A percentile compares a stretch with the other conserved stretches of the same genome.
phyloP scores from a whole-genome alignment of 169 alveolate genomes.

The Plasmodium coatneyi region DNA sequence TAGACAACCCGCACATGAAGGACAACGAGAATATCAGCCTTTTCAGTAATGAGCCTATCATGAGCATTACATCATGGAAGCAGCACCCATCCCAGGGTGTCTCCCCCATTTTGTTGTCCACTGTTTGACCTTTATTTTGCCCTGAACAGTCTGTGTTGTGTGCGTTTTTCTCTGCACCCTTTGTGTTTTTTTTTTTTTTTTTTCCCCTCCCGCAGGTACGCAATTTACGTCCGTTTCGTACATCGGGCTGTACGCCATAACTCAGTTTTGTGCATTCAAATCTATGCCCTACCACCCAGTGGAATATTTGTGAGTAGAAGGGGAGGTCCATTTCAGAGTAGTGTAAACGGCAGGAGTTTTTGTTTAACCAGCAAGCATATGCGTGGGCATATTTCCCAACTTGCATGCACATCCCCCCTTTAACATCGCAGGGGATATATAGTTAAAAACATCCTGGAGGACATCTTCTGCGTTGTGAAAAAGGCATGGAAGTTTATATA shows the following conservation, averaged over 20 bases:
- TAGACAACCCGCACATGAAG: conserved; percentile 38
- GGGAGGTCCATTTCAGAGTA: not conserved
- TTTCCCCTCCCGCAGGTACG: conserved; percentile 1
- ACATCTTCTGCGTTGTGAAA: conserved; percentile 24
- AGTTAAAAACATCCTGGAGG: conserved; percentile 49
- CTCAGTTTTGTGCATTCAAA: conserved; percentile 12
- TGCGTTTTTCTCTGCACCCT: not conserved
- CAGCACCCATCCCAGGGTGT: not conserved
- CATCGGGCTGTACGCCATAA: conserved; percentile 30
- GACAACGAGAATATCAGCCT: conserved; percentile 31
- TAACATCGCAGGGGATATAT: conserved; percentile 32
- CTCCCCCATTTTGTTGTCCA: not conserved
- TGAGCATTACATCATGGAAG: not conserved
- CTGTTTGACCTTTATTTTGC: not conserved
- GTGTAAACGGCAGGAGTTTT: not conserved
- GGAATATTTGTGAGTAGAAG: conserved; percentile 32
- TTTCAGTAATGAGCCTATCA: conserved; percentile 20
- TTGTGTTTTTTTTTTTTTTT: not conserved
- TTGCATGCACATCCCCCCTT: not conserved
- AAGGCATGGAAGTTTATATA: conserved; percentile 9
- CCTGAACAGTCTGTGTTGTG: not conserved
- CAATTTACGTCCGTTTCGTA: conserved; percentile 35
- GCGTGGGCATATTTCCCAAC: not conserved
- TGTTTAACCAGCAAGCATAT: not conserved
- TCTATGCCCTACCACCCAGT: conserved; percentile 60